Conservation (phyloP, 2,329 filamentous ascomycete genomes). For the Immersiporthe knoxdaviesiana region DNA sequence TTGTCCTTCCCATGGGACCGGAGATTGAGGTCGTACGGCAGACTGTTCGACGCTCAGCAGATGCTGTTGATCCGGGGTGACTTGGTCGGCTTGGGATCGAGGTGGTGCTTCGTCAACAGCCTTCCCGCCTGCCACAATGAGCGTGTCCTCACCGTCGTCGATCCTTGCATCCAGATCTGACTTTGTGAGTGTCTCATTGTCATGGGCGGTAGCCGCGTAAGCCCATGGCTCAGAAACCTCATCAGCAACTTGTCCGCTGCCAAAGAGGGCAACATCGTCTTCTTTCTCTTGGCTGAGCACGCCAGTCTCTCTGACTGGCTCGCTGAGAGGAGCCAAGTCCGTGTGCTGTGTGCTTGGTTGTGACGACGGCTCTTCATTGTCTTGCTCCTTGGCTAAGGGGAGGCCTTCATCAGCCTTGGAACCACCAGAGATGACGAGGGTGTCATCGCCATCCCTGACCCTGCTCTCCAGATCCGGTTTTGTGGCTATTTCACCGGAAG, state of each 20-base stretch:
- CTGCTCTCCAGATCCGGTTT: background rate
- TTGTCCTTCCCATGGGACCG: background rate
- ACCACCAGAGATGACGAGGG: background rate
- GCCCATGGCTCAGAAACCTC: slow-evolving; percentile 16
- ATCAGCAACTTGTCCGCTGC: slow-evolving; percentile 1
- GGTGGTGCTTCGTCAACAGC: background rate
- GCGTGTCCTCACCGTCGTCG: slow-evolving; percentile 12
- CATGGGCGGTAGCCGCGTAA: background rate
- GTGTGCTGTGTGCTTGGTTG: background rate
- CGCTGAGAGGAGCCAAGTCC: background rate
- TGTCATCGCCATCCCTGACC: background rate
- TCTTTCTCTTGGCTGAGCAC: background rate
- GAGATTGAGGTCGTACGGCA: background rate
- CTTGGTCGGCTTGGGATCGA: background rate
- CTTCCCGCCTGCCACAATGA: slow-evolving; percentile 9
- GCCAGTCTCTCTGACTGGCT: background rate
- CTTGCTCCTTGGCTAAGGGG: too few species aligned
- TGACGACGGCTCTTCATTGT: background rate
- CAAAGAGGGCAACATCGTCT: slow-evolving; percentile 10
- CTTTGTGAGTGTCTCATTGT: slow-evolving; percentile 6
- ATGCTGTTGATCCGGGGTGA: background rate
- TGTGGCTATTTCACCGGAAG: background rate
- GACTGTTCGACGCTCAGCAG: background rate
- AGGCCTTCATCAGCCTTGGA: too few species aligned
- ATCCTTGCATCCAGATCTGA: slow-evolving; percentile 8